Conservation (phyloP, 345 rosid genomes). For the Anastatica hierochuntica region DNA sequence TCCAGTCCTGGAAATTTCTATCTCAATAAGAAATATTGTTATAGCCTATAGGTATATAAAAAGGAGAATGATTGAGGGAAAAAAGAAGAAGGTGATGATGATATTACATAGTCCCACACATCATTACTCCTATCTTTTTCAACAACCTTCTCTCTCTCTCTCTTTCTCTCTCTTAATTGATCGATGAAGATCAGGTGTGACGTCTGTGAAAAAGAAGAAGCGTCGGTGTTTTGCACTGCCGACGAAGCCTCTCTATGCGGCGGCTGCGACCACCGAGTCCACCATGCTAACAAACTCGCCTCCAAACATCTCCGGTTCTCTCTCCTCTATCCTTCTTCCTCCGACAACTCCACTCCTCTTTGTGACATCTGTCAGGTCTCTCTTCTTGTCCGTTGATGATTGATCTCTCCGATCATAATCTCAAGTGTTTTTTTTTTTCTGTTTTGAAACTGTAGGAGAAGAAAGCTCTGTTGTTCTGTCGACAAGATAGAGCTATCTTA, state of each 20-base stretch:
- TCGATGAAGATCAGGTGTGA: constrained; percentile 97
- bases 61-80: no score
- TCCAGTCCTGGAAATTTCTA: no score
- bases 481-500: constrained; percentile 81
- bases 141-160: neutral
- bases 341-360: no score
- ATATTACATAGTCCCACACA: no score
- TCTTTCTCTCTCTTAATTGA: constrained; percentile 9
- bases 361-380: constrained; percentile 92
- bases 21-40: no score
- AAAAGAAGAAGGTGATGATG: no score
- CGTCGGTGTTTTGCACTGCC: constrained; percentile 77
- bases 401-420: neutral
- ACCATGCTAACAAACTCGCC: constrained; percentile 92
- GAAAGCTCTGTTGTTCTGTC: constrained; percentile 81
- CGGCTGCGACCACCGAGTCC: constrained; percentile 74
- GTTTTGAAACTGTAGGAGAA: constrained; percentile 42
- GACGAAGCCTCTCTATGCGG: constrained; percentile 84
- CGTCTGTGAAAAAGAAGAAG: constrained; percentile 62
- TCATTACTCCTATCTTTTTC: no score
- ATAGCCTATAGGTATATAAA: no score
- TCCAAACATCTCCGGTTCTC: constrained; percentile 89
- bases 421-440: neutral
- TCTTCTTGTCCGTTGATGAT: constrained; percentile 5
- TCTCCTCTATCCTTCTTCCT: constrained; percentile 55